Conservation (phyloP, 805 yeast species). For the Kluyveromyces wickerhamii region DNA sequence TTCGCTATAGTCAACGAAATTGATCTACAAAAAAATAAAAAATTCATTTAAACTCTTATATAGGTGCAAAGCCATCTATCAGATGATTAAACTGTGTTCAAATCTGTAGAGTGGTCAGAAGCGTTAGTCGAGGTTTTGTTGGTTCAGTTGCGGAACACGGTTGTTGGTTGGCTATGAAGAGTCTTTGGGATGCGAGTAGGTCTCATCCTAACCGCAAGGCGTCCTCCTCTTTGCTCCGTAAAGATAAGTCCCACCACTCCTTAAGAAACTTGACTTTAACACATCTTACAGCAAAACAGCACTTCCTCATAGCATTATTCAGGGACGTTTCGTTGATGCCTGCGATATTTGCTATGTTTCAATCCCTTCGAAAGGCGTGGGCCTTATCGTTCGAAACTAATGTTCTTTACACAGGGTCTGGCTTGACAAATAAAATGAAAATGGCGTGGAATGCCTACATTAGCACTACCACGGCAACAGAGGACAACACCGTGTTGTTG, state of each 20-base stretch:
- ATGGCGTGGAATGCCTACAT: conserved; percentile 17
- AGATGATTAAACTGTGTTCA: no score
- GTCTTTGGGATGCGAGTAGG: background rate
- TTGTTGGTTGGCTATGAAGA: background rate
- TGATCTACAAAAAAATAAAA: no score
- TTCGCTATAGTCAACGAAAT: no score
- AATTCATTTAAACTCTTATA: no score
- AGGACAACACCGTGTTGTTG: conserved; percentile 14
- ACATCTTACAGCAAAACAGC: conserved; percentile 68
- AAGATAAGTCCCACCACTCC: conserved; percentile 4
- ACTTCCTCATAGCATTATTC: conserved; percentile 66
- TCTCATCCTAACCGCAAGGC: conserved; percentile 1
- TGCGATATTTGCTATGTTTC: conserved; percentile 46
- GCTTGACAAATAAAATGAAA: conserved; percentile 16
- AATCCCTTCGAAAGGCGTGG: conserved; percentile 32
- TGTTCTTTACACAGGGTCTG: conserved; percentile 11
- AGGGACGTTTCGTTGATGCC: conserved; percentile 71
- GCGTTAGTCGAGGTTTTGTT: background rate
- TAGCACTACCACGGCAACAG: conserved; percentile 21
- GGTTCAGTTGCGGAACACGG: no score
- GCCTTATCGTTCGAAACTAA: conserved; percentile 15
- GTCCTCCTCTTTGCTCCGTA: background rate
- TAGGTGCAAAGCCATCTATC: no score
- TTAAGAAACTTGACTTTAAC: conserved; percentile 45
- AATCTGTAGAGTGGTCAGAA: no score